Percentiles rank a stretch among this genome's conserved stretches.
Conservation (phyloP, 495 filamentous ascomycete species). For the Neurospora tetrasperma region DNA sequence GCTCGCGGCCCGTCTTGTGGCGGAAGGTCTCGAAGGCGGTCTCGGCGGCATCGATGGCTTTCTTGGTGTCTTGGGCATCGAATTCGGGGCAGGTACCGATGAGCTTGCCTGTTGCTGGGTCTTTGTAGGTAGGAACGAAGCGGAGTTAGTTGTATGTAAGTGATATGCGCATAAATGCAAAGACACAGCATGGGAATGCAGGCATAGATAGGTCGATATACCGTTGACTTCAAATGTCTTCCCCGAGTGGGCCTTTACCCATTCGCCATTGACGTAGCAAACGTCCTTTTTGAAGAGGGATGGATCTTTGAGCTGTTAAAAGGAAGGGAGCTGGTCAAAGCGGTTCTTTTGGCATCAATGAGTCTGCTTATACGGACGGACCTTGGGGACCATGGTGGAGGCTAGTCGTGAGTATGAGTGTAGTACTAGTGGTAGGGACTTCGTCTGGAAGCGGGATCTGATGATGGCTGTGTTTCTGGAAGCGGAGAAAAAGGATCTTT, state of each 20-base stretch:
- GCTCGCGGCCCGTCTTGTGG: slow-evolving; percentile 64
- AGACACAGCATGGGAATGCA: not conserved
- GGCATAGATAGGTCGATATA: slow-evolving; percentile 18
- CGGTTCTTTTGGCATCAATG: not conserved
- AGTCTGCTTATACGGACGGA: slow-evolving; percentile 5
- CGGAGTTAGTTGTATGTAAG: not conserved
- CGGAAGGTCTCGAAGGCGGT: slow-evolving; percentile 69
- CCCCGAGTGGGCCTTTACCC: slow-evolving; percentile 62
- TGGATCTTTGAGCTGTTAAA: slow-evolving; percentile 57
- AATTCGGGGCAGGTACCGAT: slow-evolving; percentile 84
- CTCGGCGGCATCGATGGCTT: slow-evolving; percentile 66
- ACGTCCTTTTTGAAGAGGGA: slow-evolving; percentile 71
- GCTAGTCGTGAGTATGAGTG: slow-evolving; percentile 23
- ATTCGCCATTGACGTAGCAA: slow-evolving; percentile 79
- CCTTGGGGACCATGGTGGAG: slow-evolving; percentile 37
- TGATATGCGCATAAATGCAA: not conserved
- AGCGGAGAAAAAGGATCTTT: slow-evolving; percentile 24
- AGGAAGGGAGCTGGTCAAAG: not conserved
- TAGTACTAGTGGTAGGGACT: slow-evolving; percentile 18
- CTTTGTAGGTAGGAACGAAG: slow-evolving; percentile 25
- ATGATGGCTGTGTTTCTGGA: slow-evolving; percentile 16
- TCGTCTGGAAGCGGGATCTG: slow-evolving; percentile 28
- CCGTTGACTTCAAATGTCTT: slow-evolving; percentile 74
- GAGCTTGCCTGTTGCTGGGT: slow-evolving; percentile 67
- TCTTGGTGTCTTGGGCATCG: slow-evolving; percentile 58